Evolutionary conservation across 306 rosid species (phyloP), one percentile per base, ranked within the genome.

Genomic region (Begonia fuchsioides): DNA sequence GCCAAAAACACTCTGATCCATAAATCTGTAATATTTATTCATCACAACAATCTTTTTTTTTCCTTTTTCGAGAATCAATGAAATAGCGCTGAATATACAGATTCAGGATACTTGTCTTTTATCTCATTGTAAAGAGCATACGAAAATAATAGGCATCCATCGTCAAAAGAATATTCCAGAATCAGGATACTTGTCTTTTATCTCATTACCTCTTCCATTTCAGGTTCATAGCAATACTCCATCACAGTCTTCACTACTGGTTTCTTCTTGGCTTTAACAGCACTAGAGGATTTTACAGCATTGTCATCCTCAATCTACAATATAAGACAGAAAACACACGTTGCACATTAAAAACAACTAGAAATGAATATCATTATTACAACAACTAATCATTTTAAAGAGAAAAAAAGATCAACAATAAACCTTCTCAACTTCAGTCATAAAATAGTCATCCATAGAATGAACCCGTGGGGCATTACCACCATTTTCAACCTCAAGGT

Each of bases 141-240:
- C 32, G 5, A 20, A 26, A 26, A 26, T 20, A 3, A 20, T 20
- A 3, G 32, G 32, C 32, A 20, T 20, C 32, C 32, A 20, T 20
- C 3, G 32, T 2, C 3, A 20, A 7, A 20, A 20, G 32, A 20
- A 20, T 5, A 26, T 26, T 8, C 8, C 35, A 26, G 35, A 26
- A 4, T 5, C 2, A 26, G 35, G 35, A 26, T 2, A 26, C 32
- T 20, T 26, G 32, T 32, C 16, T n/a, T 19, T 32, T 32, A 43
- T 54, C 20, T 54, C 19, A 12, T 43, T 85, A 84, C 98, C 98
- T 81, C 94, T 65, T 85, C 95, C 95, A 90, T 90, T 71, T 90
- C 95, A 68, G 98, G 92, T 85, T 85, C 98, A 56, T 90, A 90
- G 52, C 94, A 90, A 68, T 85, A 90, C 75, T 90, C 98, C 92